These are phyloP conservation scores for Solanum sejunctum DNA, from an alignment of 257 asterid species.

Conservation along the genomic window DNA sequence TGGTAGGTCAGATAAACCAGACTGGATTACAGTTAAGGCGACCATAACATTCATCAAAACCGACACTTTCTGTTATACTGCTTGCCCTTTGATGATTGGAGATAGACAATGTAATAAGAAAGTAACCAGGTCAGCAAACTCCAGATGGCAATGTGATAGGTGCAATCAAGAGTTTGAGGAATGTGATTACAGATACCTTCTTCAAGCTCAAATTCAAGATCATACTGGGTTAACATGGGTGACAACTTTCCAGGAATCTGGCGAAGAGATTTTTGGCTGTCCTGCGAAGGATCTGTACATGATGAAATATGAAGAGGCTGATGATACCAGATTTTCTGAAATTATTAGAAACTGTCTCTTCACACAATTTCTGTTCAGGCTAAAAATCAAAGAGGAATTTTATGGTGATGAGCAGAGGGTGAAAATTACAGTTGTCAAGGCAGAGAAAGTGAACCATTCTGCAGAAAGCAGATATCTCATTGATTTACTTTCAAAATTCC, in stretches of 20 bases:
- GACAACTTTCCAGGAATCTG: slow-evolving; percentile 91
- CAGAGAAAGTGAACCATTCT: slow-evolving; percentile 62
- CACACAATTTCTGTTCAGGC: slow-evolving; percentile 50
- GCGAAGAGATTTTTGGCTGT: slow-evolving; percentile 78
- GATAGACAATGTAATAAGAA: slow-evolving; percentile 90
- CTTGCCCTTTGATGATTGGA: slow-evolving; percentile 90
- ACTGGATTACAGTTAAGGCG: slow-evolving; percentile 89
- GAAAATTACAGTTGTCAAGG: slow-evolving; percentile 73
- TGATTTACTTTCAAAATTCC: slow-evolving; percentile 28
- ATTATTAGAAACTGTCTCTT: slow-evolving; percentile 46
- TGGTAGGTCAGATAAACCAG: slow-evolving; percentile 87
- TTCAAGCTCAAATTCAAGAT: slow-evolving; percentile 86
- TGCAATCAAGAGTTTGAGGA: slow-evolving; percentile 83
- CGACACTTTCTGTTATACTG: slow-evolving; percentile 74
- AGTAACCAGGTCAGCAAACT: slow-evolving; percentile 55
- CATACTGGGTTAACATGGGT: slow-evolving; percentile 86
- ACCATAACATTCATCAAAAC: slow-evolving; percentile 68
- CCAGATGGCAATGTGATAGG: slow-evolving; percentile 77
- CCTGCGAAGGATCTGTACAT: slow-evolving; percentile 70
- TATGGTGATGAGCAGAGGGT: slow-evolving; percentile 85
- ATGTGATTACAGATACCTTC: slow-evolving; percentile 83
- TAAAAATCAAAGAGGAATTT: slow-evolving; percentile 77
- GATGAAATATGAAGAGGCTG: slow-evolving; percentile 41
- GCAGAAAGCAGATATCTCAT: slow-evolving; percentile 48
- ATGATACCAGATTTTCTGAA: slow-evolving; percentile 46